These are phyloP conservation scores for Guadua angustifolia DNA, from an alignment of 176 grass and related monocot species.

Conservation along the genomic window DNA sequence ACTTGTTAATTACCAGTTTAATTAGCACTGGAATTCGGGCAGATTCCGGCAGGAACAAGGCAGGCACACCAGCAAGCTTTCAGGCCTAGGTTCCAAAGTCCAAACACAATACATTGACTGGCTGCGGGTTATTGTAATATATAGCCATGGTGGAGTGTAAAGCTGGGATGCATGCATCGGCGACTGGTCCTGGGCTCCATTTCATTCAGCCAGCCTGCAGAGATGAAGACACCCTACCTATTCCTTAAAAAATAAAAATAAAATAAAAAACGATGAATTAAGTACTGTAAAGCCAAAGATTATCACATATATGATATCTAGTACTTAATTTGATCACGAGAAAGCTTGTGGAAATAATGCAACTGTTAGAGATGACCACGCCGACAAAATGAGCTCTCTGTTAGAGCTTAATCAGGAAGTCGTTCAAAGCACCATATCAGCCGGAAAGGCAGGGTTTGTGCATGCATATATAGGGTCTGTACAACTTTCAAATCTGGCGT, in stretches of 20 bases:
- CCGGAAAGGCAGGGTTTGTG: neutral
- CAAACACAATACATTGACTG: neutral
- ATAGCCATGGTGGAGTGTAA: neutral
- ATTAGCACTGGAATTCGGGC: neutral
- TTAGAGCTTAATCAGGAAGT: neutral
- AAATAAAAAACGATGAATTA: neutral
- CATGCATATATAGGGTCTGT: neutral
- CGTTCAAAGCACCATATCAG: neutral
- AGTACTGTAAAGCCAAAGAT: neutral
- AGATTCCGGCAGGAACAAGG: slow-evolving; percentile 10
- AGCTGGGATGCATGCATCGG: neutral
- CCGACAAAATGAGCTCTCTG: neutral
- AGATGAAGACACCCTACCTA: neutral
- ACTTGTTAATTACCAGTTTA: neutral
- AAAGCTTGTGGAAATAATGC: neutral
- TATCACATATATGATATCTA: neutral
- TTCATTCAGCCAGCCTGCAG: neutral
- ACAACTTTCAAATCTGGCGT: no score
- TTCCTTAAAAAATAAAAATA: neutral
- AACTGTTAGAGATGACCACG: neutral
- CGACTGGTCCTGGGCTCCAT: neutral
- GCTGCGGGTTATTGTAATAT: no score
- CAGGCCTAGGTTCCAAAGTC: neutral
- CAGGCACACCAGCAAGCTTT: neutral
- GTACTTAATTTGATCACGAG: neutral